Percentiles rank a stretch among this genome's conserved stretches.
Conservation (phyloP, 345 rosid genomes). For the Clausena lansium region DNA sequence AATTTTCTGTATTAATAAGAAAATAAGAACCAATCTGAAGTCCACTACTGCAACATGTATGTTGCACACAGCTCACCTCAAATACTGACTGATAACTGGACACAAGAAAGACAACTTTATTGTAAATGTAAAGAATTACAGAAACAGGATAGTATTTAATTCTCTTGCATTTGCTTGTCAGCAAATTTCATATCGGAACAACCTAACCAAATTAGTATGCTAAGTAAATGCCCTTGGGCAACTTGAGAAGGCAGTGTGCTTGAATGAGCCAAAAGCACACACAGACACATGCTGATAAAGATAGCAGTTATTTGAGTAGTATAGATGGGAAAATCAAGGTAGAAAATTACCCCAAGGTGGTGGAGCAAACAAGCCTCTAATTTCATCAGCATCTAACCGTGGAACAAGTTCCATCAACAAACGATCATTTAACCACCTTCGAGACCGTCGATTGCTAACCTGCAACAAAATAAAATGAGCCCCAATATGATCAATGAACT, state of each 20-base stretch:
- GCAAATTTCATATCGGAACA: background rate
- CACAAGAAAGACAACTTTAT: background rate
- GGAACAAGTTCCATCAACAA: slow-evolving; percentile 97
- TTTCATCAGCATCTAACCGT: slow-evolving; percentile 77
- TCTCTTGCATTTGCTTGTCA: background rate
- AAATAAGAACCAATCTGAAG: background rate
- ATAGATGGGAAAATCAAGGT: background rate
- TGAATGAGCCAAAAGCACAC: background rate
- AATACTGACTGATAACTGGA: background rate
- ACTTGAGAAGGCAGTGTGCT: background rate
- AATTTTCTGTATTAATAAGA: background rate
- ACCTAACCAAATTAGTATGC: background rate
- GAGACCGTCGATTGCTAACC: slow-evolving; percentile 85
- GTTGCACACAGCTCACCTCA: background rate
- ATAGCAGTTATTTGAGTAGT: background rate
- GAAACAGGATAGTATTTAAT: background rate
- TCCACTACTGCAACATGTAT: background rate
- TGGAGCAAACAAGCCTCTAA: slow-evolving; percentile 96
- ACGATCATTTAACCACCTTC: slow-evolving; percentile 91
- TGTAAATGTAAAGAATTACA: background rate
- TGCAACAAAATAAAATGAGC: slow-evolving; percentile 16
- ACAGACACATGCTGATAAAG: background rate
- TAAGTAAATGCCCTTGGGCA: background rate
- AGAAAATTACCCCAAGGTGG: slow-evolving; percentile 87
- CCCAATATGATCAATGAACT: background rate